Evolutionary conservation across 805 yeast species (phyloP), one percentile per base, ranked within the genome.

Genomic region (Komagataella pseudopastoris): DNA sequence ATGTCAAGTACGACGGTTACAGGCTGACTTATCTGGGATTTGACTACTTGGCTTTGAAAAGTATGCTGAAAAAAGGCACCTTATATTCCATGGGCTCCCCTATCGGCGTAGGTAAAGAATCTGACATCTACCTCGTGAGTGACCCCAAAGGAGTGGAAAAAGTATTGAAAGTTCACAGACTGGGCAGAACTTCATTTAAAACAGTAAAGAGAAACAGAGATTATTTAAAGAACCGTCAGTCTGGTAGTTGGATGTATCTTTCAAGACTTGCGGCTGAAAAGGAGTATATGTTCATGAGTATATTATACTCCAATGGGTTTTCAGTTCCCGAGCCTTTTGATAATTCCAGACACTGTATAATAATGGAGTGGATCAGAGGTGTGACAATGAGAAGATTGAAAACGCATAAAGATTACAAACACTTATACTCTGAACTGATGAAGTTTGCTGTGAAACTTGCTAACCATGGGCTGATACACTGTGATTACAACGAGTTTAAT

Each of bases 401-500:
- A 57, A 80, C 80, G 56, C 93, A 88, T 61, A 71, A 74, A 12
- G 78, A 86, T 56, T 78, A 85, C 59, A 78, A 81, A 55, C 75
- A 79, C 55, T 73, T 93, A 49, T 93, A 93, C 63, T 81, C 88
- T 24, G 84, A 88, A 51, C 71, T 93, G 61, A 91, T 93, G 98
- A 71, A 74, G 52, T 90, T 93, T 61, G 83, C 86, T 18, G 95
- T 90, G 12, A 76, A 80, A 55, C 70, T 93, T 51, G 99, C 86
- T 5, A 83, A 85, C 60, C 78, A 83, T 58, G 99, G 99, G 1
- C 73, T 93, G 52, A 89, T 93, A 51, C 99, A 93, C 67, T 91
- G 99, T 74, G 99, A 93, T 71, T 93, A 83, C 71, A 93, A 93
- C 66, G 99, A 93, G 69, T 93, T 93, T 67, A 93, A 93, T 65